A percentile compares a stretch with the other conserved stretches of the same genome.
Evolutionary conservation across 352 stramenopile species (phyloP).

Genomic region (Globisporangium acanthophoron): DNA sequence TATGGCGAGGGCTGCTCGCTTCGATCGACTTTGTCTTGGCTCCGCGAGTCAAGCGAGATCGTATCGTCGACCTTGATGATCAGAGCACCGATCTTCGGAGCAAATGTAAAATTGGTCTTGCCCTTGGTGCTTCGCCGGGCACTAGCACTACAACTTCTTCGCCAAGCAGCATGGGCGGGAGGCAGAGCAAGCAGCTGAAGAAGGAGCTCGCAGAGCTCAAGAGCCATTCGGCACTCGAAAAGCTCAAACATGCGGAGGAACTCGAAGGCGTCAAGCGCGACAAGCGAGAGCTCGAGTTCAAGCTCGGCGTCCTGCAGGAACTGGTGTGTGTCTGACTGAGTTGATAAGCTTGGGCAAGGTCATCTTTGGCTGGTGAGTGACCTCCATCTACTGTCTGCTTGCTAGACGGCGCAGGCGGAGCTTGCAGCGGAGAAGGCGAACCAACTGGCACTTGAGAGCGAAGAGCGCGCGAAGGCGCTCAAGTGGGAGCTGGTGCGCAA

Average conservation of each 20-base stretch:
- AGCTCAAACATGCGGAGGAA: constrained; percentile 34
- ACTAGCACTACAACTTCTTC: not conserved
- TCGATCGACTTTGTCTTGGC: too few relatives aligned
- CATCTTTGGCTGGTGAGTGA: not conserved
- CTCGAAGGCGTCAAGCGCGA: constrained; percentile 33
- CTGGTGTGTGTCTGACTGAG: constrained; percentile 18
- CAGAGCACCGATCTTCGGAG: not conserved
- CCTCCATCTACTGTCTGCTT: not conserved
- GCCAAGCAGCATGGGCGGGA: constrained; percentile 33
- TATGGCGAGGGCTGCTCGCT: too few relatives aligned
- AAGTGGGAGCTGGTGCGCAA: constrained; percentile 74
- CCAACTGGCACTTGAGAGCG: constrained; percentile 26
- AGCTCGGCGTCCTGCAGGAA: constrained; percentile 46
- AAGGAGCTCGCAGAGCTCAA: constrained; percentile 51
- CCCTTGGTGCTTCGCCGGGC: not conserved
- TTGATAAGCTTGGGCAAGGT: too few relatives aligned
- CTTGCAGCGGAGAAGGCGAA: constrained; percentile 43
- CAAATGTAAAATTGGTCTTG: not conserved
- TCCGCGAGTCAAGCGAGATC: too few relatives aligned
- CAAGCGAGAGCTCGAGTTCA: constrained; percentile 53
- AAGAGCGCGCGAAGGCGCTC: constrained; percentile 64
- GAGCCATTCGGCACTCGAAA: constrained; percentile 20
- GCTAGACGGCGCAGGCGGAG: constrained; percentile 29
- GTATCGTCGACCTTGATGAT: not conserved
- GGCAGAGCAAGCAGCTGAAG: constrained; percentile 47